Base-by-base conservation (phyloP, 768 basidiomycete genomes). In the Hericium coralloides region DNA sequence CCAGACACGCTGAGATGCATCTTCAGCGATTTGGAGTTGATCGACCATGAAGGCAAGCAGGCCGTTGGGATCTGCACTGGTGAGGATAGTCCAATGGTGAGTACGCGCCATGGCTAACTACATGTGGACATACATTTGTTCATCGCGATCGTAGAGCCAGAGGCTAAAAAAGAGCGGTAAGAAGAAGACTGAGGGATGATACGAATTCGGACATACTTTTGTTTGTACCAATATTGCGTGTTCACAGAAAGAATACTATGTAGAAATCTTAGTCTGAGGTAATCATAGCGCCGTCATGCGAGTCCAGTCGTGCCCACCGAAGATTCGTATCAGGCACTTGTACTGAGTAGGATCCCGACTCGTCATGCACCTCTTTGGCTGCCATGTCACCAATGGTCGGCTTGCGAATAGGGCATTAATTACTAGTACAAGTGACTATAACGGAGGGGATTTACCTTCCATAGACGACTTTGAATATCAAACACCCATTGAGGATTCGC, bases 141-240 rank as follows among this genome's bases (percentile, higher is more conserved):
- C 64, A 54, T 83, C 75, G 25, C 73, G 76, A 60, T 84, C 82
- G 60, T 80, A 85, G 1, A 84, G 70, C 78, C 80, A 84, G 63
- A 82, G 81, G 67, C 81, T 82, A 45, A 43, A 9, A 49, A 9
- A 43, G 38, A 56, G 36, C 36, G 51, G 14, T n/a, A 26, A 50
- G 53, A 52, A 12, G 12, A 49, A 7, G 10, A 12, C 51, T 38
- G 8, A 18, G 8, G 3, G 17, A 20, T 47, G 31, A 12, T 39
- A 22, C 7, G 7, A 8, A 9, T 2, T n/a, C 3, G 4, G 12
- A 56, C 73, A 59, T 60, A 80, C 82, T 81, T 83, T 63, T 72
- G 70, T 60, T 78, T 81, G 64, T 84, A 84, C 81, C 81, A 82
- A 59, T 80, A 84, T 7, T 79, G 74, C 8, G 79, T 79, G 59